Conservation (phyloP, 2,329 filamentous ascomycete genomes). For the Botrytis elliptica region DNA sequence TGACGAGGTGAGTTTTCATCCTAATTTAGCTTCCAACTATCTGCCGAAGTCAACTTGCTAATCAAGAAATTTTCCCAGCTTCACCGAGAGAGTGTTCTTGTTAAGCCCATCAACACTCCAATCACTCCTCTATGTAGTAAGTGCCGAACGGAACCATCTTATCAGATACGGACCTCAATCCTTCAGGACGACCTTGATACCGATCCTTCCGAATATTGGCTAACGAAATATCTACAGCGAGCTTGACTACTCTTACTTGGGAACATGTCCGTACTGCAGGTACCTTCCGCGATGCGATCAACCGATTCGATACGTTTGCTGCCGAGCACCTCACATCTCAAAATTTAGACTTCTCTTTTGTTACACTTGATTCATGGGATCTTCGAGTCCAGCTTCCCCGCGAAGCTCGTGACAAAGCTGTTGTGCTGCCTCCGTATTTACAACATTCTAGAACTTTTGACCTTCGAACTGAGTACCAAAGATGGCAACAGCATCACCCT, state of each 20-base stretch:
- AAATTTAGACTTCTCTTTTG: conserved; percentile 96
- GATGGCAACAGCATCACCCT: conserved; percentile 97
- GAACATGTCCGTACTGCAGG: conserved; percentile 97
- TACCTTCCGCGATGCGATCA: conserved; percentile 94
- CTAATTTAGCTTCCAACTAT: conserved; percentile 12
- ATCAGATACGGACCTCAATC: conserved; percentile 11
- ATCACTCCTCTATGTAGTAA: conserved; percentile 99
- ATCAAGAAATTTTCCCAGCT: conserved; percentile 56
- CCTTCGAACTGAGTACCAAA: conserved; percentile 93
- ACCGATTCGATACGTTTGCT: conserved; percentile 90
- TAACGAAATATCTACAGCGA: conserved; percentile 58
- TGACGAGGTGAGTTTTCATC: conserved; percentile 71
- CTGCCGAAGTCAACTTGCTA: conserved; percentile 26
- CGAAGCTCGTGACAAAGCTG: conserved; percentile 96
- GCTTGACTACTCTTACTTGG: conserved; percentile 96
- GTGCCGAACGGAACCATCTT: conserved; percentile 44
- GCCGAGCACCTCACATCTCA: conserved; percentile 86
- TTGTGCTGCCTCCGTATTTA: conserved; percentile 92
- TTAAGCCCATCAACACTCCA: conserved; percentile 97
- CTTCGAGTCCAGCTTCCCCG: conserved; percentile 95
- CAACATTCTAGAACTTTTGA: conserved; percentile 98
- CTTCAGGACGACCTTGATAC: background rate
- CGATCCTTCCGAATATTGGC: conserved; percentile 22
- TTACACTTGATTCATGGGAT: conserved; percentile 98
- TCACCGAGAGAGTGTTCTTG: conserved; percentile 91